phyloP scores from a whole-genome alignment of 2,329 filamentous ascomycete species.

The Penicillium crustosum region DNA sequence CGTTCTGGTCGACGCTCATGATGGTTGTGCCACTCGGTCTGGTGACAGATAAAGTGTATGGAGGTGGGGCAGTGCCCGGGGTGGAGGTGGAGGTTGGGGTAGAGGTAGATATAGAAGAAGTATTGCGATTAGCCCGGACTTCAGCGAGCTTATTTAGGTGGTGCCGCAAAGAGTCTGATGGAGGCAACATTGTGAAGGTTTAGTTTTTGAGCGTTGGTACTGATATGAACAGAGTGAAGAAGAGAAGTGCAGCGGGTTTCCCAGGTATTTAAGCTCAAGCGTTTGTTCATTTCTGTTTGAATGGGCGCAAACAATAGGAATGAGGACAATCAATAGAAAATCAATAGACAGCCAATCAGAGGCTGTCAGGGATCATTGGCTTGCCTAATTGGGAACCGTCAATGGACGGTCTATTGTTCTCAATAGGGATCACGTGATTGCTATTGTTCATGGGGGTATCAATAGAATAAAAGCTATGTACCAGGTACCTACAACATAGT shows the following conservation, averaged over 20 bases:
- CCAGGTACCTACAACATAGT: neutral
- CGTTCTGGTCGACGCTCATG: constrained; percentile 12
- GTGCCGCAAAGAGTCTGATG: constrained; percentile 31
- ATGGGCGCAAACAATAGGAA: constrained; percentile 8
- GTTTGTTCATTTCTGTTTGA: neutral
- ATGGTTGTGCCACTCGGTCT: constrained; percentile 9
- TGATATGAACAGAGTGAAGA: neutral
- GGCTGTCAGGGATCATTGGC: neutral
- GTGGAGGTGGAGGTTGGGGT: neutral
- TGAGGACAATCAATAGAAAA: constrained; percentile 2
- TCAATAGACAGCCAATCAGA: constrained; percentile 12
- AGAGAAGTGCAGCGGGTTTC: neutral
- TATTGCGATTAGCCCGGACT: constrained; percentile 19
- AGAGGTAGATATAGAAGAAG: neutral
- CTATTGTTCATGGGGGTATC: constrained; percentile 9
- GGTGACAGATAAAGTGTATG: constrained; percentile 19
- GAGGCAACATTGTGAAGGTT: constrained; percentile 27
- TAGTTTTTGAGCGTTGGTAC: neutral
- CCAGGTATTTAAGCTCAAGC: constrained; percentile 1
- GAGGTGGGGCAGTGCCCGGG: constrained; percentile 22
- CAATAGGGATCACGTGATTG: constrained; percentile 11
- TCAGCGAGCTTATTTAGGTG: constrained; percentile 31
- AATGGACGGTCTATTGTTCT: constrained; percentile 10
- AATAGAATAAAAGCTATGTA: constrained; percentile 2
- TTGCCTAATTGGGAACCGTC: constrained; percentile 6